Conservation (phyloP, 139 green algal species). For the Micractinium conductrix region DNA sequence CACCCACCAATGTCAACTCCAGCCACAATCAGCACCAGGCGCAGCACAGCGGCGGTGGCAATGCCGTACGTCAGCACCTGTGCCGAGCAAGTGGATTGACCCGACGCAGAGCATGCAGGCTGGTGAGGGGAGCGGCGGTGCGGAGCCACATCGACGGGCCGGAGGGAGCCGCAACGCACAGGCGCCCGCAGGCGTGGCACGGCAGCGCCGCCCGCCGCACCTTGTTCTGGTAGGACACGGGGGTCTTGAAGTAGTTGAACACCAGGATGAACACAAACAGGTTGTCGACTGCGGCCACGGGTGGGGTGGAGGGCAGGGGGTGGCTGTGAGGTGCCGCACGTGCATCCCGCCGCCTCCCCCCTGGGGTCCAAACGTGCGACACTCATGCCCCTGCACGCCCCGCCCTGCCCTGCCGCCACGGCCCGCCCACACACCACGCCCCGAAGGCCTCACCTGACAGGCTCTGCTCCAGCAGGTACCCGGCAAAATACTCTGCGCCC, state of each 20-base stretch:
- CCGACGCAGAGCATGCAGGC: neutral
- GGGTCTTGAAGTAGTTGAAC: constrained; percentile 93
- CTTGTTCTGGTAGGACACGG: constrained; percentile 74
- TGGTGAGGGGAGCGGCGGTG: neutral
- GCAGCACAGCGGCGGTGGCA: constrained; percentile 85
- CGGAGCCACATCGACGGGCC: too few species aligned
- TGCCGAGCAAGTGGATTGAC: neutral
- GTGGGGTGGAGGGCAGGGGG: neutral
- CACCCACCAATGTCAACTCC: constrained; percentile 71
- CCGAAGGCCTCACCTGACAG: constrained; percentile 56
- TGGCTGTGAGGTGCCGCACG: neutral
- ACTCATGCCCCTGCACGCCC: too few species aligned
- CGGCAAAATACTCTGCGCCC: constrained; percentile 85
- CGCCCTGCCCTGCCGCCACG: too few species aligned
- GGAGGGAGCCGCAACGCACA: too few species aligned
- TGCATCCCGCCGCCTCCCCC: too few species aligned
- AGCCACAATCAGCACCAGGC: constrained; percentile 84
- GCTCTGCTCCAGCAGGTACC: constrained; percentile 97
- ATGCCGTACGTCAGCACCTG: constrained; percentile 94
- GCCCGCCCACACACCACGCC: too few species aligned
- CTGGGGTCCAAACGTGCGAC: too few species aligned
- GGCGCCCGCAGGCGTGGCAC: too few species aligned
- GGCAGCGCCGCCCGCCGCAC: too few species aligned
- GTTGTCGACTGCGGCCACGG: constrained; percentile 85
- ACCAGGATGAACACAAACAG: constrained; percentile 99